Evolutionary conservation across 495 filamentous ascomycete genomes (phyloP), one percentile per base, ranked within the genome.

Genomic region (Aspergillus funiculosus): DNA sequence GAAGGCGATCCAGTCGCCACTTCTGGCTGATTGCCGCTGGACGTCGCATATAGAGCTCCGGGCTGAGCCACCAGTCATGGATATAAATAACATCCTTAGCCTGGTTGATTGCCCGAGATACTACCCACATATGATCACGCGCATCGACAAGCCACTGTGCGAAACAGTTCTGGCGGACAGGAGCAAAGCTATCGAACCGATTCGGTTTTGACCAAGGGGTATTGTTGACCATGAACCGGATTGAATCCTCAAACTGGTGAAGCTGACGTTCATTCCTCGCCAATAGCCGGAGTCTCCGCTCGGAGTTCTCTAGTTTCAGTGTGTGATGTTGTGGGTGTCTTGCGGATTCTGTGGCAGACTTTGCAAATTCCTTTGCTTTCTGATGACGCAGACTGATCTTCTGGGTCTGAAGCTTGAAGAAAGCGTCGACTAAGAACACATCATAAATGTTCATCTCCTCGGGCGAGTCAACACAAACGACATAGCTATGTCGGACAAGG

Each of bases 391-490:
- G 62, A 34, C 69, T 72, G 47, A 73, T 68, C 50, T 73, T 76
- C 57, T 84, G 84, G 24, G 85, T 78, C 38, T 88, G 78, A 19
- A 94, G 78, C 26, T 77, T 72, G 63, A 96, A 99, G 47, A 81
- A 77, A 1, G 86, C 70, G 56, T 99, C 92, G 15, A 95, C 85
- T 6, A 99, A 75, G 59, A 97, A 95, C 51, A 97, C 92, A 68
- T 99, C 92, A 59, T 96, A 97, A 29, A 97, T 94, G 58, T 95
- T 94, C 90, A 96, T 95, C 53, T 90, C 91, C 55, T 97, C 91
- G 8, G 92, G 92, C 1, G 90, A 95, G 60, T 99, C 90, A 29
- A 97, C 90, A 52, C 94, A 97, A 44, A 95, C 91, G 43, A 99
- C 82, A 54, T 97, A 99, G 62, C 87, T 94, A 61, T 97, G 90